Evolutionary conservation across 2,329 filamentous ascomycete genomes (phyloP), one percentile per base, ranked within the genome.

Genomic region (Monilinia fructicola): DNA sequence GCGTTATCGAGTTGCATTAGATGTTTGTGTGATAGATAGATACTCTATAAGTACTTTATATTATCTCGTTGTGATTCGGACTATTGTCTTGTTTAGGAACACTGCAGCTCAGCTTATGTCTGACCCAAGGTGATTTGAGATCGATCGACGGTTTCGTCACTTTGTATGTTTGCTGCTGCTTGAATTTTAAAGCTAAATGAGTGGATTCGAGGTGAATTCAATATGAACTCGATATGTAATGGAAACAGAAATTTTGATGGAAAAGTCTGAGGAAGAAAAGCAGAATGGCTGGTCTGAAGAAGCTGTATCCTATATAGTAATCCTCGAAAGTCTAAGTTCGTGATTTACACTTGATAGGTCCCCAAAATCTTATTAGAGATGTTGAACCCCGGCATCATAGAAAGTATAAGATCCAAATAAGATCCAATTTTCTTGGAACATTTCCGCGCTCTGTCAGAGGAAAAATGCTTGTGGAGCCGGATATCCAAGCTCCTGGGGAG

Each of bases 401-500:
- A 61, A 63, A 63, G 60, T 63, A 63, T 63, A 63, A 53, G n/a
- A 53, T 54, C 60, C 60, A 50, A 61, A 50, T 50, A 61, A 26
- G 21, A 48, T 48, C 44, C 44, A 50, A 35, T 50, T 21, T 46
- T 46, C 1, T 48, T 21, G 54, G 31, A 48, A 65, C 14, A 40
- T 48, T 44, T 65, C 63, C 63, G 63, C 63, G 31, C 54, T 65
- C 31, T 42, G 63, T 59, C 54, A 59, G 21, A 42, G 42, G 12
- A 28, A 52, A 50, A 65, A 58, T 48, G 42, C 53, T 46, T 65
- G 62, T 50, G 62, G 53, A 65, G 42, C 40, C 38, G 44, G 6
- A 48, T 58, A 59, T 50, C 62, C 44, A 65, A 58, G 63, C 63
- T 65, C 42, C 31, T 59, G 54, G 54, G 31, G 40, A 48, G 10